A percentile compares a stretch with the other conserved stretches of the same genome.
phyloP scores from a whole-genome alignment of 331 rosid genomes.

The Cucumis variabilis region DNA sequence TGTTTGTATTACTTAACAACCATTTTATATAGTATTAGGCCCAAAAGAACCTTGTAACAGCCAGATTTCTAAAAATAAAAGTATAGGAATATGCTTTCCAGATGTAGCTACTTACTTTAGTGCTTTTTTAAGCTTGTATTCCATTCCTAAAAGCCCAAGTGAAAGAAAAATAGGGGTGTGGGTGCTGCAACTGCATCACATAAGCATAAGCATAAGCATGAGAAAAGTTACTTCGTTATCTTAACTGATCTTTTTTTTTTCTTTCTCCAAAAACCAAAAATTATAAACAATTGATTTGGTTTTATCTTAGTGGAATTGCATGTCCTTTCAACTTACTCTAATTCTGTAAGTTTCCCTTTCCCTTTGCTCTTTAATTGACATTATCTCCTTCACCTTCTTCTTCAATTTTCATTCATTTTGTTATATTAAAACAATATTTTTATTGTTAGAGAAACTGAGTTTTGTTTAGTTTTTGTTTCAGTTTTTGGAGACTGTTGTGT shows the following conservation, averaged over 20 bases:
- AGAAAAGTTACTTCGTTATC: too few species aligned
- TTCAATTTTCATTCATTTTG: not conserved
- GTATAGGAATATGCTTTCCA: not conserved
- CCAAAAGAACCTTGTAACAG: not conserved
- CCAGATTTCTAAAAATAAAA: not conserved
- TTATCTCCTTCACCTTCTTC: not conserved
- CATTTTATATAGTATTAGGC: not conserved
- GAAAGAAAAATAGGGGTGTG: not conserved
- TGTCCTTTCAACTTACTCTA: not conserved
- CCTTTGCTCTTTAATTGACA: not conserved
- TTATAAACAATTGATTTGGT: not conserved
- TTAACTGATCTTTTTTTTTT: too few species aligned
- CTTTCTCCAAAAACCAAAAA: not conserved
- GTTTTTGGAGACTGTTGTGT: not conserved
- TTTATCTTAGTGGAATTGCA: slow-evolving; percentile 16
- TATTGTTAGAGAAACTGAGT: not conserved
- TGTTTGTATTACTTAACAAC: too few species aligned
- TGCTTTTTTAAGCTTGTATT: not conserved
- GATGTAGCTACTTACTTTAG: not conserved
- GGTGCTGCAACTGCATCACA: too few species aligned
- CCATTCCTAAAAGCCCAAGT: not conserved
- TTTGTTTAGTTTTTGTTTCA: too few species aligned
- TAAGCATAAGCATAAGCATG: too few species aligned
- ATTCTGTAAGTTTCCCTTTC: slow-evolving; percentile 23
- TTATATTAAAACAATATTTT: not conserved